Percentiles rank a stretch among this genome's conserved stretches.
These are phyloP conservation scores for Rhexocercosporidium sp. DNA, from an alignment of 2,329 filamentous ascomycete genomes.

Conservation along the genomic window DNA sequence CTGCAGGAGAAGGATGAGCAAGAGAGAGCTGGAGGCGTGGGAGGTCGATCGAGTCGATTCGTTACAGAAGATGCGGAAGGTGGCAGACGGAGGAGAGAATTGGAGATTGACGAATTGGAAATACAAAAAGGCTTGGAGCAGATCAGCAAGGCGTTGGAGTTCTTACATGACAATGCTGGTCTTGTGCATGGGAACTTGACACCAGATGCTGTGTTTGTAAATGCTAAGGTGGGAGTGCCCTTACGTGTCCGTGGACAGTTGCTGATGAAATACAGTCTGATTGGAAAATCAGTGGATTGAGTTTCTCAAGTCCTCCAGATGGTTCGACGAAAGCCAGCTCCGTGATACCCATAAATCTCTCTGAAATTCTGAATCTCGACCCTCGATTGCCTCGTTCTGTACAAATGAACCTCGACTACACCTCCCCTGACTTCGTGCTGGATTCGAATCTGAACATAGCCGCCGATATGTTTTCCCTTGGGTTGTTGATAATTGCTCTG, in stretches of 20 bases:
- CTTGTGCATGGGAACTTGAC: slow-evolving; percentile 94
- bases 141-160: slow-evolving; percentile 91
- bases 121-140: slow-evolving; percentile 96
- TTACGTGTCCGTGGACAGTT: slow-evolving; percentile 17
- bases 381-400: slow-evolving; percentile 80
- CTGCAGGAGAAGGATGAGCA: slow-evolving; percentile 89
- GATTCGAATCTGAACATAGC: slow-evolving; percentile 85
- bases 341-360: slow-evolving; percentile 79
- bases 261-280: slow-evolving; percentile 69
- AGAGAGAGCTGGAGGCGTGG: slow-evolving; percentile 70
- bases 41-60: slow-evolving; percentile 76
- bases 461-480: slow-evolving; percentile 93
- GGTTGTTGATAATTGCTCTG: slow-evolving; percentile 83
- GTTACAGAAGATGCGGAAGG: slow-evolving; percentile 82
- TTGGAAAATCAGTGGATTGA: slow-evolving; percentile 97
- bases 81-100: slow-evolving; percentile 72
- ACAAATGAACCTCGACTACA: slow-evolving; percentile 91
- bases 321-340: slow-evolving; percentile 76
- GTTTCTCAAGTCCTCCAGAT: slow-evolving; percentile 84
- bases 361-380: slow-evolving; percentile 85
- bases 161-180: slow-evolving; percentile 92
- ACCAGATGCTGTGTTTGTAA: slow-evolving; percentile 91
- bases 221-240: slow-evolving; percentile 74
- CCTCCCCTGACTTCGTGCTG: slow-evolving; percentile 91
- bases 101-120: slow-evolving; percentile 96